Evolutionary conservation across 129 eudicot species (phyloP), one percentile per base, ranked within the genome.

Genomic region (Saussurea involucrata): DNA sequence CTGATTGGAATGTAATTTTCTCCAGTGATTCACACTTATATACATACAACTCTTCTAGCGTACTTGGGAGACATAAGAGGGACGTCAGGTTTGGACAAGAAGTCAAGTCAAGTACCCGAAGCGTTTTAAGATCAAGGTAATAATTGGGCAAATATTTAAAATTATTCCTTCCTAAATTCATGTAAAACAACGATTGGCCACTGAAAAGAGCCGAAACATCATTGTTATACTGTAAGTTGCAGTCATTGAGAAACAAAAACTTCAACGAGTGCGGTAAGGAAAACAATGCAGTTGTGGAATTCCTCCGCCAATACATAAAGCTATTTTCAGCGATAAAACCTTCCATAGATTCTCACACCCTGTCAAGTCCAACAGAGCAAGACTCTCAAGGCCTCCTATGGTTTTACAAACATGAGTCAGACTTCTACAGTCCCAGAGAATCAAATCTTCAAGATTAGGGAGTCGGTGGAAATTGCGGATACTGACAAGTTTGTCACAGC

Each of bases 401-500:
- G 86, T 66, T 66, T 69, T 78, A 69, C 72, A 37, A 40, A 84
- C 9, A 46, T 71, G 17, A 32, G 46, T 71, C 27, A 82, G 65
- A 11, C 29, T 27, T 9, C 0, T 15, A 24, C 81, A 82, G 4
- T 27, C 0, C 55, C 57, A 2, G 2, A 73, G 77, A 0, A 5
- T 18, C 69, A 82, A 46, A 6, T 31, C 46, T 72, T 80, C 71
- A 65, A 78, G 80, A 55, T 75, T 74, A 63, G 81, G 75, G 24
- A 80, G 67, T 18, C 28, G 76, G 21, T n/a, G n/a, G 4, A 72
- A 4, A 72, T 18, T 28, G 24, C 8, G 8, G 66, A 72, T 29
- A 5, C 76, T 32, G 10, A 72, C 27, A 53, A 72, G 76, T 72
- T 29, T 53, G 46, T 10, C 0, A 53, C 44, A 84, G 1, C 64